Evolutionary conservation across 2,329 filamentous ascomycete genomes (phyloP), one percentile per base, ranked within the genome.

Genomic region (Ascochyta clinopodiicola): DNA sequence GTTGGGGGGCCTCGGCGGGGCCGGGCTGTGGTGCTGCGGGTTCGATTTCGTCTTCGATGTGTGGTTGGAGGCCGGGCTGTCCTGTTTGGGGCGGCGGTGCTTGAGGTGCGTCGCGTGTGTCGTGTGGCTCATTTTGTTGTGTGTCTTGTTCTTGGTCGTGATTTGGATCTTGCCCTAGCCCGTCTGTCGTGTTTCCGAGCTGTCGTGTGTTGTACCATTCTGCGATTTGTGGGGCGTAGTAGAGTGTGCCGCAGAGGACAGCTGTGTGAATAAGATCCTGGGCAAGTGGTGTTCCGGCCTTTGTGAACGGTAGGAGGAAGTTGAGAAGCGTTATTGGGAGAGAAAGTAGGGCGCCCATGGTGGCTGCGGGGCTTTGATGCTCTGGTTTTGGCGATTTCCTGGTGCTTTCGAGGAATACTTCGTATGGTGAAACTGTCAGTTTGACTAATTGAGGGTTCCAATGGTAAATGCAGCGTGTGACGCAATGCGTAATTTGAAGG

Each of bases 221-320:
- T 63, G 68, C 76, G 32, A 81, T 75, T 57, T 78, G 76, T 17
- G 80, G 80, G 0, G 77, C 79, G 58, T 72, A 80, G 66, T 81
- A 82, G 15, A 82, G 69, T 3, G 79, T 70, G 22, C 72, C 69
- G 59, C 77, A 79, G 3, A 82, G 72, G 3, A 76, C 67, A 21
- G 69, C 69, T 3, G 80, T 77, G 63, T 82, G 80, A 0, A 80
- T 56, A 10, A 82, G 65, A 55, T 82, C 80, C 63, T 81, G 79
- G 0, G 74, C 32, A 5, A 82, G 62, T 5, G 80, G 80, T 25
- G 79, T 81, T 4, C 74, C 72, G 1, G 77, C 75, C 17, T 77
- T 77, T 35, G 80, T 80, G 63, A 82, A 82, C 0, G 80, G 80
- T 3, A 82, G 68, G 12, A 82, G 71, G 55, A 69, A 63, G 59